Evolutionary conservation across 495 filamentous ascomycete genomes (phyloP).

Genomic region (Penicillium desertorum): DNA sequence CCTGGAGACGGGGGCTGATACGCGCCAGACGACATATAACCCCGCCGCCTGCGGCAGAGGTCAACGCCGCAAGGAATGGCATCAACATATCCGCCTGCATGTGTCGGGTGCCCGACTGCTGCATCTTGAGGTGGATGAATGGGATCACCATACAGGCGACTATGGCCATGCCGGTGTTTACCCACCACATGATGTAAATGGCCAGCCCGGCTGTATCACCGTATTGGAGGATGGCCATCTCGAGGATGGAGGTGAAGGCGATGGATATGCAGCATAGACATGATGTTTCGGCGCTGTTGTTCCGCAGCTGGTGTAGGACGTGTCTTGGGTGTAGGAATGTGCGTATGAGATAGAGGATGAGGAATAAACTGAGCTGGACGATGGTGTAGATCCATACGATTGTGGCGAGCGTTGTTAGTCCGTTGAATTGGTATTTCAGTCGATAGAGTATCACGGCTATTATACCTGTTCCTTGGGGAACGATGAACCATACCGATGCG

Average conservation of each 20-base stretch:
- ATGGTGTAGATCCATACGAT: slow-evolving; percentile 39
- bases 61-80: slow-evolving; percentile 33
- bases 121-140: slow-evolving; percentile 32
- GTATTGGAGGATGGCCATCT: slow-evolving; percentile 28
- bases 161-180: slow-evolving; percentile 26
- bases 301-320: slow-evolving; percentile 23
- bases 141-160: slow-evolving; percentile 26
- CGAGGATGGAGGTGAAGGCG: slow-evolving; percentile 30
- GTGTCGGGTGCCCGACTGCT: slow-evolving; percentile 24
- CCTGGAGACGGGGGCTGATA: slow-evolving; percentile 28
- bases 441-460: slow-evolving; percentile 29
- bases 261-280: slow-evolving; percentile 36
- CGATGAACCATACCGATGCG: slow-evolving; percentile 34
- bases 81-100: slow-evolving; percentile 26
- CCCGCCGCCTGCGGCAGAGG: slow-evolving; percentile 33
- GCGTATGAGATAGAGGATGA: slow-evolving; percentile 32
- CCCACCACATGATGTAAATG: slow-evolving; percentile 37
- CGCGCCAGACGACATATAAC: slow-evolving; percentile 21
- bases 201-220: slow-evolving; percentile 20
- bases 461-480: slow-evolving; percentile 36
- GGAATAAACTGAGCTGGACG: slow-evolving; percentile 17
- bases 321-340: slow-evolving; percentile 28
- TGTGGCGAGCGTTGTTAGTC: slow-evolving; percentile 26
- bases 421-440: slow-evolving; percentile 36
- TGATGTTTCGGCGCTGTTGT: slow-evolving; percentile 30